Base-by-base conservation (phyloP, 2,329 filamentous ascomycete genomes). In the Nemania serpens region DNA sequence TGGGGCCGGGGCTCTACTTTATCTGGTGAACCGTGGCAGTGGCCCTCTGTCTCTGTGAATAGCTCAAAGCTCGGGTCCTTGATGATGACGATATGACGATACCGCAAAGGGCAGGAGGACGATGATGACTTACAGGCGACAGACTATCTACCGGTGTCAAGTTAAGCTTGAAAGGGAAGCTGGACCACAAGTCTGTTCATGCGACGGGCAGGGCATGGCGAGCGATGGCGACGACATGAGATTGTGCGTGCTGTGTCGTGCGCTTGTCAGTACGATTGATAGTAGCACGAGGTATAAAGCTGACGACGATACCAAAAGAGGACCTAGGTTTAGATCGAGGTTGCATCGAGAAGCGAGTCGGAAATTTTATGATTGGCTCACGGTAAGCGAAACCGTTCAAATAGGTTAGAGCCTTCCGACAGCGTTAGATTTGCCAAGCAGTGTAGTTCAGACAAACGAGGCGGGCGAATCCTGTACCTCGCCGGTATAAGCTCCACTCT, bases 301-400 rank as follows among this genome's bases (percentile, higher is more conserved):
- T 53, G 57, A 61, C 47, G 29, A 56, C 18, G 47, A 49, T 39
- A 20, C 34, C 55, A 33, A 53, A 55, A 42, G 42, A 34, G 50
- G 39, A 55, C 36, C 49, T 42, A 53, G 64, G 45, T 67, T 56
- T 48, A 63, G 65, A 68, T 62, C 59, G 62, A 68, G 49, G 68
- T 69, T 68, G 66, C 69, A 67, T 71, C 58, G 58, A 62, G 55
- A 70, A 72, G 70, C 70, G 70, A 73, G 68, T 51, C 70, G 70
- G 70, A 39, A 51, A 66, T 50, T 70, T 68, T 68, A 25, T 71
- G 55, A 73, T 73, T 72, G 70, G 70, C 29, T 48, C 42, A 36
- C 49, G 60, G 60, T 72, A 71, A 73, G 70, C 70, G 70, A 73
- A 56, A 51, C 20, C 22, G 55, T 58, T 47, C 60, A 68, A 62